A percentile compares a stretch with the other conserved stretches of the same genome.
phyloP scores from a whole-genome alignment of 2,329 filamentous ascomycete genomes.

The Gaeumannomyces sp. region DNA sequence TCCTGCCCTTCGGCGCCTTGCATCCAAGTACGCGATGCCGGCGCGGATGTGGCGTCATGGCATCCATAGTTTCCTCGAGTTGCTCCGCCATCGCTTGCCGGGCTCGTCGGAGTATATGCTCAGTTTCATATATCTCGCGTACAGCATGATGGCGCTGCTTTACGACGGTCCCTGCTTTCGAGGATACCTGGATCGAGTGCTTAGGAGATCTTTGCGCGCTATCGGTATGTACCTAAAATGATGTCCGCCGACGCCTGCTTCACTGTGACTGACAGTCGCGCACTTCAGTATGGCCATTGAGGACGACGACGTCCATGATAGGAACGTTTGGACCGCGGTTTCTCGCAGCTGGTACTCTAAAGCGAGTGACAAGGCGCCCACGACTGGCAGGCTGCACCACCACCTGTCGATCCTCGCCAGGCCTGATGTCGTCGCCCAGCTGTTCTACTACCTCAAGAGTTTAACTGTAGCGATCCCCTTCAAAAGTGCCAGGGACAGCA shows the following conservation, averaged over 20 bases:
- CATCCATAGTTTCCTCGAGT: conserved; percentile 77
- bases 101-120: conserved; percentile 82
- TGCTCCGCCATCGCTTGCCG: conserved; percentile 69
- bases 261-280: not conserved
- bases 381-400: conserved; percentile 75
- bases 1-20: conserved; percentile 58
- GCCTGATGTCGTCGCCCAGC: conserved; percentile 62
- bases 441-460: conserved; percentile 67
- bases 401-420: conserved; percentile 76
- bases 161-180: conserved; percentile 78
- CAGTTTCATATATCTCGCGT: conserved; percentile 81
- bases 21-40: conserved; percentile 83
- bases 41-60: conserved; percentile 91
- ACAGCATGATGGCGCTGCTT: conserved; percentile 81
- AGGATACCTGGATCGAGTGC: conserved; percentile 91
- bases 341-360: conserved; percentile 79
- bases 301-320: conserved; percentile 66
- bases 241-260: no score
- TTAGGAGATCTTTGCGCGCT: conserved; percentile 79
- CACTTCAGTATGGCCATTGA: conserved; percentile 77
- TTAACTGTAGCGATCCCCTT: conserved; percentile 65
- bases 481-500: conserved; percentile 58
- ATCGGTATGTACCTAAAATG: conserved; percentile 32
- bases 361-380: conserved; percentile 69
- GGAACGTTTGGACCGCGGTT: conserved; percentile 76